Conservation (phyloP, 352 stramenopile species). For the Phytophthora sp. region DNA sequence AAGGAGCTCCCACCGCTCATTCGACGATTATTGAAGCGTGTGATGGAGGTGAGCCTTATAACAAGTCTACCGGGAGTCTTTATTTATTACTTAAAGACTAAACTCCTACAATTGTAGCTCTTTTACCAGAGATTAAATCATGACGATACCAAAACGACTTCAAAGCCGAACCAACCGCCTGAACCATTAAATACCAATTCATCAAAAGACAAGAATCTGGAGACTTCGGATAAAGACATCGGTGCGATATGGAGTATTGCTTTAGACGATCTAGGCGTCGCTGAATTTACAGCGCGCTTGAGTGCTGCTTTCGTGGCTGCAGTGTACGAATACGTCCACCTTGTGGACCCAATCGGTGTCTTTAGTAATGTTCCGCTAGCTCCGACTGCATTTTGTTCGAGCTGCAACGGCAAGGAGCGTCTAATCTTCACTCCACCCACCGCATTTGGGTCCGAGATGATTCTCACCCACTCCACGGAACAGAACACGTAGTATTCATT, state of each 20-base stretch:
- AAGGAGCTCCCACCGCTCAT: constrained; percentile 22
- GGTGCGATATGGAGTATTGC: not conserved
- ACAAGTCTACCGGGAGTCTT: too few species aligned
- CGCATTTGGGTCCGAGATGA: constrained; percentile 28
- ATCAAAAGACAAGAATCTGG: not conserved
- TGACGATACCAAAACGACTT: not conserved
- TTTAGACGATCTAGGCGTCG: constrained; percentile 15
- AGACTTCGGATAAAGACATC: not conserved
- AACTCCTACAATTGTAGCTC: constrained; percentile 11
- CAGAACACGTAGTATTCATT: constrained; percentile 39
- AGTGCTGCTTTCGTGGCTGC: constrained; percentile 45
- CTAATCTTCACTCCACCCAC: constrained; percentile 10
- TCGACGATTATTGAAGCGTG: constrained; percentile 18
- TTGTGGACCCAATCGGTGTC: constrained; percentile 27
- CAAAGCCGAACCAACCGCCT: not conserved
- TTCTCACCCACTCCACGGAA: constrained; percentile 13
- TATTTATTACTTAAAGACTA: not conserved
- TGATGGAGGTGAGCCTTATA: constrained; percentile 21
- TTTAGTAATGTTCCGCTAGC: not conserved
- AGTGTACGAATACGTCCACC: constrained; percentile 47
- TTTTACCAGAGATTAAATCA: constrained; percentile 14
- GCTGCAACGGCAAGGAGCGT: not conserved
- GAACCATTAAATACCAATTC: not conserved
- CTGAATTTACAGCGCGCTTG: constrained; percentile 35
- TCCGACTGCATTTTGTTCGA: constrained; percentile 18